Evolutionary conservation across 805 yeast species (phyloP).

Genomic region (Metschnikowia orientalis): DNA sequence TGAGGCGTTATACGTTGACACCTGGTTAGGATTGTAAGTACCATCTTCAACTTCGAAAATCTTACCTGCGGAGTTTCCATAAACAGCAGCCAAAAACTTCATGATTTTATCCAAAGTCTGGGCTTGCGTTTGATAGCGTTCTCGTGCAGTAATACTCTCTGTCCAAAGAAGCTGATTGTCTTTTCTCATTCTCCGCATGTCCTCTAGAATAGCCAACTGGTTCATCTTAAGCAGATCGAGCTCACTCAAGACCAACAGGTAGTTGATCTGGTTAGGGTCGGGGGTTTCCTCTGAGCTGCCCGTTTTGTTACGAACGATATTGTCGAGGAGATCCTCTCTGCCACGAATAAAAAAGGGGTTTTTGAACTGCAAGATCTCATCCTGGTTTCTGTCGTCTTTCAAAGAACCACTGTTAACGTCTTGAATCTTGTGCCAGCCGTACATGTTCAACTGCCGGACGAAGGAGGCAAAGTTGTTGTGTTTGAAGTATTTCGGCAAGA

Average conservation of each 20-base stretch:
- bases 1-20: constrained; percentile 19
- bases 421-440: constrained; percentile 98
- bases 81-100: constrained; percentile 79
- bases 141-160: constrained; percentile 78
- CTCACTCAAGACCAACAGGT: constrained; percentile 58
- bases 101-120: constrained; percentile 84
- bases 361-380: constrained; percentile 86
- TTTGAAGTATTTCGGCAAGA: constrained; percentile 89
- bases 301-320: constrained; percentile 72
- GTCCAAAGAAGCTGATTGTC: constrained; percentile 92
- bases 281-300: constrained; percentile 22
- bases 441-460: constrained; percentile 95
- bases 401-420: constrained; percentile 78
- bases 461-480: constrained; percentile 94
- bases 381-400: constrained; percentile 44
- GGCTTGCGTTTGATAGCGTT: constrained; percentile 78
- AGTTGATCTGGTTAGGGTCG: constrained; percentile 34
- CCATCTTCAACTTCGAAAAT: constrained; percentile 32
- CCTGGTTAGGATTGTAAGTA: constrained; percentile 19
- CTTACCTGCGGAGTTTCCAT: constrained; percentile 58
- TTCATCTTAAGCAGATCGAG: constrained; percentile 70
- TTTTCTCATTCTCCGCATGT: constrained; percentile 71
- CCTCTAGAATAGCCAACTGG: constrained; percentile 79
- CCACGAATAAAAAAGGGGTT: constrained; percentile 75
- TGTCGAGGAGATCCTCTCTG: constrained; percentile 79